Evolutionary conservation across 2,329 filamentous ascomycete genomes (phyloP), one percentile per base, ranked within the genome.

Genomic region (Chrysosporium keratinophilum): DNA sequence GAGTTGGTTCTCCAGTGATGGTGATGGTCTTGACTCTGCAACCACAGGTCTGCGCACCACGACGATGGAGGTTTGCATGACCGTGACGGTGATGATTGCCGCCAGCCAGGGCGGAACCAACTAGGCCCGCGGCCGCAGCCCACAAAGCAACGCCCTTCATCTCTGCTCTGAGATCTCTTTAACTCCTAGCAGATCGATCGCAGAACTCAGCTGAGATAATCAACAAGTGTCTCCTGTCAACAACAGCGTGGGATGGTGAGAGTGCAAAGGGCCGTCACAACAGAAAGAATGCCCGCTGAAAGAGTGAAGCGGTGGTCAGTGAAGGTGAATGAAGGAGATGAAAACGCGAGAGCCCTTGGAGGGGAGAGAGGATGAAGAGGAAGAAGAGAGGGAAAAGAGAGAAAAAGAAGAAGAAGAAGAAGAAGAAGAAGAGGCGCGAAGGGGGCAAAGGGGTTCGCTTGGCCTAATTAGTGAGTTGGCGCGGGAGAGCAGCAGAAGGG

Each of bases 281-380:
- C 61, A 61, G 70, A 85, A 85, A 73, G 83, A 87, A 76, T 82
- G 84, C 80, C 86, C 85, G 86, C 86, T 89, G 75, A 90, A 88
- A 71, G 87, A 65, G 69, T 71, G 63, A 69, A 65, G 65, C 65
- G 67, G 63, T 69, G 57, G 59, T 63, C 57, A 59, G 55, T 35
- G 56, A 47, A 55, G 42, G 51, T 19, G 39, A 51, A 34, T 43
- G 40, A 33, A 57, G 50, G 47, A 43, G 20, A 19, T 52, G 39
- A 33, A 46, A 43, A 17, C 31, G 19, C 23, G 37, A n/a, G 37
- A 43, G 23, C 48, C 48, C 48, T 43, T 1, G 12, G 14, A 15
- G 15, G 46, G 52, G 40, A 35, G 39, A 42, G 51, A 41, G 40
- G 48, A 37, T 28, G 45, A 40, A 50, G 49, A 46, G 19, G 46